Percentiles rank a stretch among this genome's conserved stretches.
Evolutionary conservation across 2,329 filamentous ascomycete species (phyloP).

Genomic region (Mariannaea sp.): DNA sequence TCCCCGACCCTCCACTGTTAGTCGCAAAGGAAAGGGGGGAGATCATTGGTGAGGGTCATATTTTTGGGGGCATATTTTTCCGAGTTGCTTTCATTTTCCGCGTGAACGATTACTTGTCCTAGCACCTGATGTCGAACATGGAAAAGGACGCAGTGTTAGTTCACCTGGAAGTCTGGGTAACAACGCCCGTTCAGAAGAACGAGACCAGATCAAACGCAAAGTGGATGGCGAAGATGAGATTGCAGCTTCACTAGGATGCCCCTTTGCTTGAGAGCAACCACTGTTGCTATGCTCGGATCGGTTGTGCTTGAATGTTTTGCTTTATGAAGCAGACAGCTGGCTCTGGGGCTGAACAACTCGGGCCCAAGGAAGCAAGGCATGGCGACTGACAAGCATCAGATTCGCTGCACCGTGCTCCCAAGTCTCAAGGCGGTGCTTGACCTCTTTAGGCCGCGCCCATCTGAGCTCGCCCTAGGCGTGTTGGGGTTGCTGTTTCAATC

Average conservation of each 20-base stretch:
- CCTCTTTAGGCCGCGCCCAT: background rate
- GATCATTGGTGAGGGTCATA: too few species aligned
- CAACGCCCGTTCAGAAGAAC: background rate
- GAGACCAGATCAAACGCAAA: conserved; percentile 7
- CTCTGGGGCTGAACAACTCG: background rate
- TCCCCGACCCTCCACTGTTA: conserved; percentile 13
- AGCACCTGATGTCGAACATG: background rate
- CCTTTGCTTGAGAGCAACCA: conserved; percentile 10
- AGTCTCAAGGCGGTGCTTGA: conserved; percentile 1
- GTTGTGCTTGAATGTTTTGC: conserved; percentile 4
- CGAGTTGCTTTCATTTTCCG: background rate
- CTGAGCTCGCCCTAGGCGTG: background rate
- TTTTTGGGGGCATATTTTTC: too few species aligned
- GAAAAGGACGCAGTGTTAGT: too few species aligned
- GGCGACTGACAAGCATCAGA: conserved; percentile 2
- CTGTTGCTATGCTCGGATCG: conserved; percentile 3
- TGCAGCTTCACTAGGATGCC: conserved; percentile 16
- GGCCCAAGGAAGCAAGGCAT: background rate
- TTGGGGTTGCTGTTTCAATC: conserved; percentile 2
- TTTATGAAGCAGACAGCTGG: background rate
- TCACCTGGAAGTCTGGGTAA: background rate
- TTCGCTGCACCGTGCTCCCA: conserved; percentile 9
- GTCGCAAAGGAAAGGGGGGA: conserved; percentile 1
- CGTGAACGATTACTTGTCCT: background rate
- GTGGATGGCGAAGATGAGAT: conserved; percentile 3